Evolutionary conservation across 2,329 filamentous ascomycete species (phyloP).

Genomic region (Cryphonectria carpinicola): DNA sequence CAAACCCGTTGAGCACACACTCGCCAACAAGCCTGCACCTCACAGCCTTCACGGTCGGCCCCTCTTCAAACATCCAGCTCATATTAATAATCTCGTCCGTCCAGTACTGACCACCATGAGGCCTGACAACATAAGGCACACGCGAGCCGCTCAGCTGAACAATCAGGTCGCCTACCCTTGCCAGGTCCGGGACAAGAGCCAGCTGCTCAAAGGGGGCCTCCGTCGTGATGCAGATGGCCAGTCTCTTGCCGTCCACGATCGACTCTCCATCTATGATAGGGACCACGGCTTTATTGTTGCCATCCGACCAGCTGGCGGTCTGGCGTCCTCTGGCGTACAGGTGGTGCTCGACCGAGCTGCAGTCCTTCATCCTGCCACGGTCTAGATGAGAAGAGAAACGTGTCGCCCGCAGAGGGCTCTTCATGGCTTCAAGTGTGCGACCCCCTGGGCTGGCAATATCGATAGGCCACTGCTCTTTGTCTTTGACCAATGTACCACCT

Average conservation of each 20-base stretch:
- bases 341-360: not conserved
- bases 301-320: conserved; percentile 6
- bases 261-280: conserved; percentile 3
- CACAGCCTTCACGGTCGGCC: not conserved
- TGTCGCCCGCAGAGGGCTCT: not conserved
- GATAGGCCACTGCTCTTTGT: not conserved
- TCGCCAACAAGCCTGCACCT: conserved; percentile 7
- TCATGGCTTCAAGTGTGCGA: not conserved
- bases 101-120: not conserved
- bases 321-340: conserved; percentile 4
- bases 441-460: not conserved
- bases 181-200: not conserved
- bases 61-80: not conserved
- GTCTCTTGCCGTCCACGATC: conserved; percentile 5
- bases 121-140: conserved; percentile 10
- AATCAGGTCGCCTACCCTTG: not conserved
- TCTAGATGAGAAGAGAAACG: not conserved
- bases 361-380: not conserved
- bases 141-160: conserved; percentile 16
- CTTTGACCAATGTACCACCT: not conserved
- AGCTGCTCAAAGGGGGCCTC: not conserved
- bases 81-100: not conserved
- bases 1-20: conserved; percentile 8
- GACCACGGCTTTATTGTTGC: not conserved
- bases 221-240: not conserved